A percentile compares a stretch with the other conserved stretches of the same genome.
Conservation (phyloP, 495 filamentous ascomycete species). For the Lophiotrema nucula region DNA sequence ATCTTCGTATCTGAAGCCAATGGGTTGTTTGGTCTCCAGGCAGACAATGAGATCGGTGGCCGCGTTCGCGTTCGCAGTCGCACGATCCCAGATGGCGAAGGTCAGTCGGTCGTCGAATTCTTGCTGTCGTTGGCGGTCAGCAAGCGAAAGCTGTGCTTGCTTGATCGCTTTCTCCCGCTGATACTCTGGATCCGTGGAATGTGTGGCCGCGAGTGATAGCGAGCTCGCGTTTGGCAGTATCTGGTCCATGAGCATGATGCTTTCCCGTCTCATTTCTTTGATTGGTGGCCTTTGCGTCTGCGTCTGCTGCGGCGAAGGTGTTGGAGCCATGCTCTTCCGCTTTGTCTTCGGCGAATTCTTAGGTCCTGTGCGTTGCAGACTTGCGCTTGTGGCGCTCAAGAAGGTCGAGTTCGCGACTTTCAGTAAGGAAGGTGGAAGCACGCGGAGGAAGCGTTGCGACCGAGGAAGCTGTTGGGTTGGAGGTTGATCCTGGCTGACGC, state of each 20-base stretch:
- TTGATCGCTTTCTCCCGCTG: conserved; percentile 23
- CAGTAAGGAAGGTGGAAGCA: conserved; percentile 85
- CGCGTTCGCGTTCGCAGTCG: conserved; percentile 88
- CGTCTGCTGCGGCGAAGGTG: conserved; percentile 40
- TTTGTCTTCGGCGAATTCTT: conserved; percentile 55
- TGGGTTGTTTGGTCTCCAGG: conserved; percentile 83
- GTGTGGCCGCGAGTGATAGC: conserved; percentile 20
- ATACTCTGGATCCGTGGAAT: conserved; percentile 29
- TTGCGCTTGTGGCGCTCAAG: conserved; percentile 87
- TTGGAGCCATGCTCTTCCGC: conserved; percentile 23
- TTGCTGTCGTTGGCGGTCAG: conserved; percentile 68
- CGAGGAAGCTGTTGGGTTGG: conserved; percentile 85
- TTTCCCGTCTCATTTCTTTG: conserved; percentile 37
- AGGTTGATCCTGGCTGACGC: conserved; percentile 69
- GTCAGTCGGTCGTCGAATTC: conserved; percentile 85
- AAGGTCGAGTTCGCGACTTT: conserved; percentile 94
- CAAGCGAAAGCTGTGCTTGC: conserved; percentile 41
- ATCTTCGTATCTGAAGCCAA: conserved; percentile 96
- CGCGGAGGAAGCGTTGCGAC: conserved; percentile 84
- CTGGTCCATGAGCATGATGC: conserved; percentile 44
- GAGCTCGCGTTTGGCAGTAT: conserved; percentile 38
- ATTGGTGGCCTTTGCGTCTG: conserved; percentile 32
- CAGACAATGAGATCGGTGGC: conserved; percentile 91
- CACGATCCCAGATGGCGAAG: conserved; percentile 89
- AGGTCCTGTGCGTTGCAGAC: conserved; percentile 78